Evolutionary conservation across 2,329 filamentous ascomycete genomes (phyloP).

Genomic region (Fusarium foetens): DNA sequence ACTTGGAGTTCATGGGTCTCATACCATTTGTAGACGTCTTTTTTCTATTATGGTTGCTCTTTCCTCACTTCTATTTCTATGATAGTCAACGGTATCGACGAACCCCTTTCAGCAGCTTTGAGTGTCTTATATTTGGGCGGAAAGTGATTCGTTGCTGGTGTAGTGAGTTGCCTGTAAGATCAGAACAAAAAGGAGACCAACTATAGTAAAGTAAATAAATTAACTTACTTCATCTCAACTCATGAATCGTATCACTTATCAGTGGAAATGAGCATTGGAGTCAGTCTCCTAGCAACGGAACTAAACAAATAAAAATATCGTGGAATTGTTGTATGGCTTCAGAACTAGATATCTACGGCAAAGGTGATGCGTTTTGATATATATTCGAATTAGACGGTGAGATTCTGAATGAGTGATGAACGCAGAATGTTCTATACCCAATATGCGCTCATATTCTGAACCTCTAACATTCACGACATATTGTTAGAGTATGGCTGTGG

Average conservation of each 20-base stretch:
- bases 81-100: slow-evolving; percentile 36
- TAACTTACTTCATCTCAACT: slow-evolving; percentile 1
- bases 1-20: slow-evolving; percentile 42
- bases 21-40: slow-evolving; percentile 43
- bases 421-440: background rate
- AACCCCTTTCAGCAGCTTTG: slow-evolving; percentile 21
- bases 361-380: background rate
- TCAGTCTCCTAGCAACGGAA: slow-evolving; percentile 22
- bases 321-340: background rate
- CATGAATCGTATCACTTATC: background rate
- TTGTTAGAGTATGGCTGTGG: background rate
- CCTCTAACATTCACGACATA: background rate
- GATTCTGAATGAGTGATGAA: background rate
- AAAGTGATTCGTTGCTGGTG: background rate
- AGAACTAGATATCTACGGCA: background rate
- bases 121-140: slow-evolving; percentile 6
- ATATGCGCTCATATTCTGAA: background rate
- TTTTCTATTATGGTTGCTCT: slow-evolving; percentile 23
- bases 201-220: background rate
- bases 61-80: slow-evolving; percentile 26
- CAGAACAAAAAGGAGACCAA: slow-evolving; percentile 1
- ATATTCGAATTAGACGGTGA: background rate
- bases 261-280: slow-evolving; percentile 8
- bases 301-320: slow-evolving; percentile 1
- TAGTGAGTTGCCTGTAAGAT: slow-evolving; percentile 3